Evolutionary conservation across 2,329 filamentous ascomycete genomes (phyloP).

Genomic region (Fusarium secorum): DNA sequence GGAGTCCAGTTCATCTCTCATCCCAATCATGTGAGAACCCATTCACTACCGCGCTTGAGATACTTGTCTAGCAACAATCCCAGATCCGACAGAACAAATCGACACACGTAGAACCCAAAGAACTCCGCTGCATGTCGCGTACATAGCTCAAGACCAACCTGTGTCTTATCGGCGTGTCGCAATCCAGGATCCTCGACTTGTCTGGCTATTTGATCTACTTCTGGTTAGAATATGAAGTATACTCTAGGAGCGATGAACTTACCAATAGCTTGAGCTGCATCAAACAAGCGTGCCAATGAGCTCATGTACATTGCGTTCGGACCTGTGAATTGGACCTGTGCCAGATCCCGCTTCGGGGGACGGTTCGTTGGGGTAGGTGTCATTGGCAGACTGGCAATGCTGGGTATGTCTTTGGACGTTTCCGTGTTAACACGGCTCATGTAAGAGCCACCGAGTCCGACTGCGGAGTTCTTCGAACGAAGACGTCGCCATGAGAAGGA

Average conservation of each 20-base stretch:
- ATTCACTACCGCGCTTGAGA: constrained; percentile 95
- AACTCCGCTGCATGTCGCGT: constrained; percentile 95
- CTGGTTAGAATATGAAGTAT: constrained; percentile 35
- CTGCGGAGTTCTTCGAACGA: constrained; percentile 84
- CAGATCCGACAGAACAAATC: constrained; percentile 90
- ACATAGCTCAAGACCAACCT: constrained; percentile 93
- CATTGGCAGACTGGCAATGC: constrained; percentile 79
- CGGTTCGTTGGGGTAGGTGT: constrained; percentile 70
- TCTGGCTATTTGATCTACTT: constrained; percentile 87
- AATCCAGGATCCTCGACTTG: constrained; percentile 96
- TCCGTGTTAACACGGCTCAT: constrained; percentile 41
- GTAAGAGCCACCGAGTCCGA: constrained; percentile 63
- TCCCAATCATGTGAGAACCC: constrained; percentile 66
- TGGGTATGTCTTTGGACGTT: constrained; percentile 52
- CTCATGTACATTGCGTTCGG: constrained; percentile 92
- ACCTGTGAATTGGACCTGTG: constrained; percentile 75
- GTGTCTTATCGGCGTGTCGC: constrained; percentile 89
- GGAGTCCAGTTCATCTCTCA: constrained; percentile 1
- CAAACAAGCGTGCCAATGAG: constrained; percentile 87
- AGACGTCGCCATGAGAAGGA: constrained; percentile 90
- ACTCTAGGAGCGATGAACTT: constrained; percentile 47
- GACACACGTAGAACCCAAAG: constrained; percentile 95
- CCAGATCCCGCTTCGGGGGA: constrained; percentile 75
- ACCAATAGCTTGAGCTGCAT: constrained; percentile 93
- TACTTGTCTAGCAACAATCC: constrained; percentile 91